Evolutionary conservation across 2,329 filamentous ascomycete species (phyloP).

Genomic region (Diaporthe longicolla): DNA sequence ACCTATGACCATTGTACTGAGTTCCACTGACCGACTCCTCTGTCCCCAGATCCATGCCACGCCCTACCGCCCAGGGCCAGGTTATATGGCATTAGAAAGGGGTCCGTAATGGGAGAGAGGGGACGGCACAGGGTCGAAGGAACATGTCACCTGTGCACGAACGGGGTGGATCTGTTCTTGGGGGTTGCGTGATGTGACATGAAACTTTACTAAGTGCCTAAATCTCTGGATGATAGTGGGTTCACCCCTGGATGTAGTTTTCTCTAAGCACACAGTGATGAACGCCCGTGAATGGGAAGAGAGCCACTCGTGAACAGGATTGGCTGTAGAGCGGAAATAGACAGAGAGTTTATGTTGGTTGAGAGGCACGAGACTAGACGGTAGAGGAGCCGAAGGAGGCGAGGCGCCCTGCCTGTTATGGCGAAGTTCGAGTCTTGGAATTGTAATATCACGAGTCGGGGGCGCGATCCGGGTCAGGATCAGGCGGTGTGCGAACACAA

Average conservation of each 20-base stretch:
- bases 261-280: neutral
- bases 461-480: neutral
- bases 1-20: neutral
- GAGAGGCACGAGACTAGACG: neutral
- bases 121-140: neutral
- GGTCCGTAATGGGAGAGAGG: neutral
- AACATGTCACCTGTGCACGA: constrained; percentile 16
- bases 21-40: neutral
- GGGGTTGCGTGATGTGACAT: constrained; percentile 31
- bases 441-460: constrained; percentile 9
- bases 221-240: constrained; percentile 22
- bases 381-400: neutral
- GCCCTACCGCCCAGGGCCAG: neutral
- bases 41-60: neutral
- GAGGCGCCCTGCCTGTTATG: constrained; percentile 4
- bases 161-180: constrained; percentile 3
- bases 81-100: neutral
- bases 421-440: neutral
- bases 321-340: neutral
- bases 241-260: constrained; percentile 34
- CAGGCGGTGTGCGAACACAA: constrained; percentile 9
- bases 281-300: neutral
- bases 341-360: neutral
- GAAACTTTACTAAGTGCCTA: constrained; percentile 38
- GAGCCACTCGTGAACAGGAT: neutral